A percentile compares a stretch with the other conserved stretches of the same genome.
Conservation (phyloP, 495 filamentous ascomycete genomes). For the Aspergillus olivimuriae region DNA sequence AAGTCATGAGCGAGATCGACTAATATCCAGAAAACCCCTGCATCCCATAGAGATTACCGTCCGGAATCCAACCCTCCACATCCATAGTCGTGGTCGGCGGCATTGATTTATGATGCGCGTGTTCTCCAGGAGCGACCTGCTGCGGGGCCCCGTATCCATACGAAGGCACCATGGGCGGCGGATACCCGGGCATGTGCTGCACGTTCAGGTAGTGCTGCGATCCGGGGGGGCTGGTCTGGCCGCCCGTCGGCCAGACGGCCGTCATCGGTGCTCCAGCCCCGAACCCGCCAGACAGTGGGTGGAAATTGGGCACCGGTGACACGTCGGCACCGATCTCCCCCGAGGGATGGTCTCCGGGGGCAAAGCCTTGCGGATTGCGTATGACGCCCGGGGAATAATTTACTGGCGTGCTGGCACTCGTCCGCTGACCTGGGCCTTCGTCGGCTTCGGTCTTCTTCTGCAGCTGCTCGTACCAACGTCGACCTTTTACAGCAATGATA, state of each 20-base stretch:
- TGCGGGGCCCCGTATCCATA: slow-evolving; percentile 24
- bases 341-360: slow-evolving; percentile 11
- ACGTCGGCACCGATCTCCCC: slow-evolving; percentile 12
- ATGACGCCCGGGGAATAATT: slow-evolving; percentile 8
- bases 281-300: slow-evolving; percentile 20
- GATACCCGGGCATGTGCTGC: slow-evolving; percentile 10
- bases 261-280: slow-evolving; percentile 3
- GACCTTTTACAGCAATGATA: slow-evolving; percentile 29
- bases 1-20: no score
- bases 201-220: slow-evolving; percentile 1
- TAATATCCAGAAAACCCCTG: slow-evolving; percentile 29
- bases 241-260: slow-evolving; percentile 8
- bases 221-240: not conserved
- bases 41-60: slow-evolving; percentile 30
- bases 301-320: slow-evolving; percentile 15
- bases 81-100: slow-evolving; percentile 24
- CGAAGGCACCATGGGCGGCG: slow-evolving; percentile 10
- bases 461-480: slow-evolving; percentile 33
- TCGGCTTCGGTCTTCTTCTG: slow-evolving; percentile 16
- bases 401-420: not conserved
- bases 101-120: slow-evolving; percentile 4
- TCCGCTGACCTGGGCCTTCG: not conserved
- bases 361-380: slow-evolving; percentile 8
- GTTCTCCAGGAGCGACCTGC: slow-evolving; percentile 11
- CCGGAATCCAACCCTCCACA: slow-evolving; percentile 33